Conservation (phyloP, 441 rosid species). For the Adansonia gregorii region DNA sequence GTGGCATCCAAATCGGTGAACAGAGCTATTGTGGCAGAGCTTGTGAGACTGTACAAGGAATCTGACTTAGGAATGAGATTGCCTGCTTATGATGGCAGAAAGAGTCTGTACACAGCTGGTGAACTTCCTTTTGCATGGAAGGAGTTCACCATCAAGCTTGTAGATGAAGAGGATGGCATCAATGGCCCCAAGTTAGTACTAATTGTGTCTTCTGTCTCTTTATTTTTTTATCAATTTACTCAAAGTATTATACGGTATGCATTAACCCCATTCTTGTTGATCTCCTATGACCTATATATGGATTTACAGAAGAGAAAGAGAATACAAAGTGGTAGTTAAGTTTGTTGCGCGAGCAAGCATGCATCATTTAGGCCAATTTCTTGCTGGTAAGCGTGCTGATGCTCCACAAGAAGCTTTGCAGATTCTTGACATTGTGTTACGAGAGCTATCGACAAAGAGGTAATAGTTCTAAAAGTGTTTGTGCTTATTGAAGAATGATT, state of each 20-base stretch:
- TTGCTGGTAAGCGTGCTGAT: slow-evolving; percentile 89
- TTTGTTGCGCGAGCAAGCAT: slow-evolving; percentile 86
- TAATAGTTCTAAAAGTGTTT: slow-evolving; percentile 23
- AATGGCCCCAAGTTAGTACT: slow-evolving; percentile 79
- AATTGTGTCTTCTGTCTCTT: slow-evolving; percentile 5
- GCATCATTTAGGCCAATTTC: slow-evolving; percentile 86
- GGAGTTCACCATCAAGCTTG: slow-evolving; percentile 81
- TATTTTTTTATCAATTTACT: neutral
- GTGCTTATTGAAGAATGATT: neutral
- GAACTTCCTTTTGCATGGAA: slow-evolving; percentile 88
- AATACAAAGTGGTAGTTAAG: slow-evolving; percentile 81
- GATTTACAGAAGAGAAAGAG: slow-evolving; percentile 70
- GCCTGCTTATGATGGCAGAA: slow-evolving; percentile 98
- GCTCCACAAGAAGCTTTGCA: slow-evolving; percentile 91
- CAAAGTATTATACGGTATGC: neutral
- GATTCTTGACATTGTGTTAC: slow-evolving; percentile 85
- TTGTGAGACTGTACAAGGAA: slow-evolving; percentile 80
- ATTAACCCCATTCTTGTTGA: neutral
- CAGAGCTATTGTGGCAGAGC: slow-evolving; percentile 92
- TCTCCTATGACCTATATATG: slow-evolving; percentile 4
- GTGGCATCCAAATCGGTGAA: slow-evolving; percentile 81
- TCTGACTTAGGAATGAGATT: slow-evolving; percentile 85
- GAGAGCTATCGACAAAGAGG: slow-evolving; percentile 87
- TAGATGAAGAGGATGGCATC: slow-evolving; percentile 75
- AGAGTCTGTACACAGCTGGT: slow-evolving; percentile 95